These are phyloP conservation scores for Geotrichum fermentans DNA, from an alignment of 1,139 yeast genomes.

Conservation along the genomic window DNA sequence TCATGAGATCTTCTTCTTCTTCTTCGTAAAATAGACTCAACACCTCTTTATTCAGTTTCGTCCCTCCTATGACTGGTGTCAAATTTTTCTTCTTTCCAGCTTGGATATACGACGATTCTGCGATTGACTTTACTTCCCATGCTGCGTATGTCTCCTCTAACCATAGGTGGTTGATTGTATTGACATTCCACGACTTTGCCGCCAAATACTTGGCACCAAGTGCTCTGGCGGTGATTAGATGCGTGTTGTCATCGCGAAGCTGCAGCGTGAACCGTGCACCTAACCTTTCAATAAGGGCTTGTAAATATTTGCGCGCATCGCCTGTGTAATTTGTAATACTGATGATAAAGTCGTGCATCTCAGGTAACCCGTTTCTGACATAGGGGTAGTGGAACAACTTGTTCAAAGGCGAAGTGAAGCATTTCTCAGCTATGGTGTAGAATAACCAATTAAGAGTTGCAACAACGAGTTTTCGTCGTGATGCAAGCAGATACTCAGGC, in stretches of 20 bases:
- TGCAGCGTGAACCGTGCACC: slow-evolving; percentile 79
- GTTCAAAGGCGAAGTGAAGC: slow-evolving; percentile 54
- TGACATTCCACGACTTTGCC: slow-evolving; percentile 58
- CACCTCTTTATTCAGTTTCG: slow-evolving; percentile 43
- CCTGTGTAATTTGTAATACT: slow-evolving; percentile 81
- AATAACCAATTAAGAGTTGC: slow-evolving; percentile 78
- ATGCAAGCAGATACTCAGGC: slow-evolving; percentile 21
- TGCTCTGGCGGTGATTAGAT: slow-evolving; percentile 63
- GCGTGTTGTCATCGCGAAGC: slow-evolving; percentile 56
- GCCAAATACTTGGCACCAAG: slow-evolving; percentile 72
- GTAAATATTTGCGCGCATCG: slow-evolving; percentile 69
- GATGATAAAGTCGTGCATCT: slow-evolving; percentile 50
- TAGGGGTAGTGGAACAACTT: slow-evolving; percentile 68
- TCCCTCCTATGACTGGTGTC: slow-evolving; percentile 49
- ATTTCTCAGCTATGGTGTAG: slow-evolving; percentile 51
- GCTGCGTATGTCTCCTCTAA: slow-evolving; percentile 70
- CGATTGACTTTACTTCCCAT: slow-evolving; percentile 52
- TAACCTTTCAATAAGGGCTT: slow-evolving; percentile 55
- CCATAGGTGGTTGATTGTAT: slow-evolving; percentile 79
- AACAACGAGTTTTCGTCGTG: slow-evolving; percentile 40
- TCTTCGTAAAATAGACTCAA: slow-evolving; percentile 42
- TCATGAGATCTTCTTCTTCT: slow-evolving; percentile 12
- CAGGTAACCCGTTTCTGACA: slow-evolving; percentile 50
- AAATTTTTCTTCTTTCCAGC: slow-evolving; percentile 39
- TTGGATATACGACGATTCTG: slow-evolving; percentile 44